These are phyloP conservation scores for Aspergillus baeticus DNA, from an alignment of 495 filamentous ascomycete genomes.

Conservation along the genomic window DNA sequence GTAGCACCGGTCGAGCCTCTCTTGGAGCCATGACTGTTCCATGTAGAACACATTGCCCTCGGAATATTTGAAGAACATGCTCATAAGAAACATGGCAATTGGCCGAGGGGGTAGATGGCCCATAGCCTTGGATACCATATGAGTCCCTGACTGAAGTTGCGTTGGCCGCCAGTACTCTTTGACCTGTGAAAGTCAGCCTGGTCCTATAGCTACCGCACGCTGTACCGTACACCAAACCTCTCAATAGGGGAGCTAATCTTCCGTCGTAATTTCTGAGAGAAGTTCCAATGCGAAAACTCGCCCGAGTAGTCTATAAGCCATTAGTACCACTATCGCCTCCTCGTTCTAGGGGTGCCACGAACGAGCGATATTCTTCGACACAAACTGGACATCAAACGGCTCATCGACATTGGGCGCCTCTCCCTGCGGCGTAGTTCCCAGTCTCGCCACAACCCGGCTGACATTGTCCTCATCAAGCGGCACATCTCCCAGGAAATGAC, in stretches of 20 bases:
- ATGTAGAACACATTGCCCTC: slow-evolving; percentile 37
- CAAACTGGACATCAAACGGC: slow-evolving; percentile 15
- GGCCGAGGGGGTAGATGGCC: slow-evolving; percentile 31
- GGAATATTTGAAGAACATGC: slow-evolving; percentile 38
- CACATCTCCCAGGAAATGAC: neutral
- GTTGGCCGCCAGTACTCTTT: slow-evolving; percentile 17
- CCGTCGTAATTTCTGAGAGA: slow-evolving; percentile 36
- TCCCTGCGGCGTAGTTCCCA: neutral
- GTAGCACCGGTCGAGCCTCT: slow-evolving; percentile 26
- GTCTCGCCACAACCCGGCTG: neutral
- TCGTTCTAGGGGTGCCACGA: too few relatives aligned
- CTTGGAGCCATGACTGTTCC: slow-evolving; percentile 29
- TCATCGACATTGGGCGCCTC: slow-evolving; percentile 16
- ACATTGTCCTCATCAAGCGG: neutral
- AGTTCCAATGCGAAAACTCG: slow-evolving; percentile 44
- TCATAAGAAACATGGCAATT: slow-evolving; percentile 34
- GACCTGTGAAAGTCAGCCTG: neutral
- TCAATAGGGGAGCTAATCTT: slow-evolving; percentile 17
- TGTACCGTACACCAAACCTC: slow-evolving; percentile 20
- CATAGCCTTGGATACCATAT: neutral
- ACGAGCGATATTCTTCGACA: neutral
- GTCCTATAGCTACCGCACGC: too few relatives aligned
- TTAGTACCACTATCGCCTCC: neutral
- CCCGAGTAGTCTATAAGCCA: slow-evolving; percentile 36
- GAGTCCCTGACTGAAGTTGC: slow-evolving; percentile 20